Evolutionary conservation across 2,329 filamentous ascomycete species (phyloP), one percentile per base, ranked within the genome.

Genomic region (Fusarium tanahbumbuense): DNA sequence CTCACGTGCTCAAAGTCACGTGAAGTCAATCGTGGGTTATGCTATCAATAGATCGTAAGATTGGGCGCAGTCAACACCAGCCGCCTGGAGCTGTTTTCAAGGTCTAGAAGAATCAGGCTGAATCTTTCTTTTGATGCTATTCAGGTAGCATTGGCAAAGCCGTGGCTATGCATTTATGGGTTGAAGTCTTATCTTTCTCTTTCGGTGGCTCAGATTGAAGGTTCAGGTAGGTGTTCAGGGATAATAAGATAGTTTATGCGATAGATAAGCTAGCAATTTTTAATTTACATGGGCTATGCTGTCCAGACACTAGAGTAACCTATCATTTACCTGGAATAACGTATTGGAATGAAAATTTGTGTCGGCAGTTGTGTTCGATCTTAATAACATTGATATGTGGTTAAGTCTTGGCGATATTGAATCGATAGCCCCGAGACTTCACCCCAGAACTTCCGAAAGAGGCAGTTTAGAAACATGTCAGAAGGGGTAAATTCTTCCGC

Each of bases 71-170:
- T 40, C 18, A 32, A 40, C 16, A 28, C 27, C 11, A 23, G 40
- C 22, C 27, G 27, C 22, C 27, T 18, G 12, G 6, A 40, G 22
- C 28, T 68, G 71, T 60, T 71, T 71, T 46, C 47, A 66, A 32
- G 16, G 18, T 37, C 37, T 18, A 37, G 34, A n/a, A n/a, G 34
- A n/a, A 30, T 48, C 12, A 16, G 22, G 23, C 50, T 48, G 53
- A 50, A 60, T 54, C 22, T 56, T 47, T 4, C 16, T 42, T 23
- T 48, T 12, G 49, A 53, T 49, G 54, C 56, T 56, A 32, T 30
- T 15, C 22, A 25, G n/a, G 34, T 28, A 9, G 15, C 32, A 27
- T 54, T 28, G 42, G 32, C 18, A 25, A 59, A 46, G 50, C 42
- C 41, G 49, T 54, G 59, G 63, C 54, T 45, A 53, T 63, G 47